Conservation (phyloP, 176 grass and related monocot genomes). For the Cymbopogon citratus region DNA sequence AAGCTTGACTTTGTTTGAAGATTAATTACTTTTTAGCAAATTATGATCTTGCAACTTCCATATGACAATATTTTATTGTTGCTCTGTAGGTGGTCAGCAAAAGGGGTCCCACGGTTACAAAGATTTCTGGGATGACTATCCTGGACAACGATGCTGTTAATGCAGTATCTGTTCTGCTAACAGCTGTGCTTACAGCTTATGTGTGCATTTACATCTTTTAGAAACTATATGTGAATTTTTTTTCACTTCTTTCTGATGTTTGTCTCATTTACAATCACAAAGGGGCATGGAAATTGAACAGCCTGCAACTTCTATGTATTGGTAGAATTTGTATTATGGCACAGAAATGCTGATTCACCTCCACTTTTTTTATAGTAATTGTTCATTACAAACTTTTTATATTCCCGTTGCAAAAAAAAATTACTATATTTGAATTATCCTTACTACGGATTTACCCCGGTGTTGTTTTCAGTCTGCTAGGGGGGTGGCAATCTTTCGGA, state of each 20-base stretch:
- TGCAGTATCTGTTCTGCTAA: conserved; percentile 66
- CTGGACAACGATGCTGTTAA: conserved; percentile 90
- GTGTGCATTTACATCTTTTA: conserved; percentile 68
- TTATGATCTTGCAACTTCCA: too few species aligned
- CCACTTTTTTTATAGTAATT: neutral
- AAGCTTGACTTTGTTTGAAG: too few species aligned
- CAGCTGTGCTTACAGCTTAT: conserved; percentile 57
- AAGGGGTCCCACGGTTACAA: too few species aligned
- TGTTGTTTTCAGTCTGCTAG: too few species aligned
- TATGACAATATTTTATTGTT: too few species aligned
- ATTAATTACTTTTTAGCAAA: too few species aligned
- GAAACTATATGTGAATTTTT: neutral
- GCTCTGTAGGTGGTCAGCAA: too few species aligned
- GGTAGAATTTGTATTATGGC: neutral
- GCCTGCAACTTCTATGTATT: neutral
- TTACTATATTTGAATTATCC: too few species aligned
- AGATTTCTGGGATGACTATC: conserved; percentile 51
- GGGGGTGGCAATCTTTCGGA: too few species aligned
- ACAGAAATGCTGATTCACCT: neutral
- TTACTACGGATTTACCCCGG: too few species aligned
- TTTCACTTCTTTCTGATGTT: neutral
- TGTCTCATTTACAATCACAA: neutral
- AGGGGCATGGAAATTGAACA: neutral
- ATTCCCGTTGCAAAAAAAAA: too few species aligned
- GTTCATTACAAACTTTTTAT: neutral